Evolutionary conservation across 192 early-diverging fungal genomes (phyloP).

Genomic region (Allomyces macrogynus): DNA sequence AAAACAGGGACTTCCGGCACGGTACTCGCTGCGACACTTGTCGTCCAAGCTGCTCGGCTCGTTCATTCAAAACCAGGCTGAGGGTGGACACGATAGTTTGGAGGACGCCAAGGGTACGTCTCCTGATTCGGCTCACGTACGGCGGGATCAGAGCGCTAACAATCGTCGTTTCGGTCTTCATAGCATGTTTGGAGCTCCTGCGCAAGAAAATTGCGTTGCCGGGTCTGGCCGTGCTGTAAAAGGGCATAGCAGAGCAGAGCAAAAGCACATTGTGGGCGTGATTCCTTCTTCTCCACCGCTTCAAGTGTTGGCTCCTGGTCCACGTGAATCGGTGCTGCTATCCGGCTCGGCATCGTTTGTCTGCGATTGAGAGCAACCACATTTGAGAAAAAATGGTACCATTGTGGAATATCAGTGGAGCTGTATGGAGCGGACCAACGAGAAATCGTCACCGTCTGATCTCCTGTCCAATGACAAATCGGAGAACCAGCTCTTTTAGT

Average conservation of each 20-base stretch:
- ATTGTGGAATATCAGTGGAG: no score
- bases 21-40: constrained; percentile 2
- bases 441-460: no score
- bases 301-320: no score
- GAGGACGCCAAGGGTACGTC: constrained; percentile 2
- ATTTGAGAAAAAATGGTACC: no score
- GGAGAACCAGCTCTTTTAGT: no score
- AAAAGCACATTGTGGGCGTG: not conserved
- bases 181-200: not conserved
- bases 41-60: not conserved
- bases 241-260: not conserved
- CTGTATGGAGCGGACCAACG: no score
- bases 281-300: no score
- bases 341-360: no score
- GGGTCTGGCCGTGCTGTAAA: not conserved
- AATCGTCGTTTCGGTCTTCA: not conserved
- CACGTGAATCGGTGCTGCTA: no score
- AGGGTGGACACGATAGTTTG: constrained; percentile 1
- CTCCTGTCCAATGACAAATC: no score
- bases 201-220: not conserved
- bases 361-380: no score
- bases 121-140: not conserved
- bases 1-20: not conserved
- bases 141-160: no score
- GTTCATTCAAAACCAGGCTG: constrained; percentile 1